phyloP scores from a whole-genome alignment of 208 protist genomes.

The Leishmania amazonensis region DNA sequence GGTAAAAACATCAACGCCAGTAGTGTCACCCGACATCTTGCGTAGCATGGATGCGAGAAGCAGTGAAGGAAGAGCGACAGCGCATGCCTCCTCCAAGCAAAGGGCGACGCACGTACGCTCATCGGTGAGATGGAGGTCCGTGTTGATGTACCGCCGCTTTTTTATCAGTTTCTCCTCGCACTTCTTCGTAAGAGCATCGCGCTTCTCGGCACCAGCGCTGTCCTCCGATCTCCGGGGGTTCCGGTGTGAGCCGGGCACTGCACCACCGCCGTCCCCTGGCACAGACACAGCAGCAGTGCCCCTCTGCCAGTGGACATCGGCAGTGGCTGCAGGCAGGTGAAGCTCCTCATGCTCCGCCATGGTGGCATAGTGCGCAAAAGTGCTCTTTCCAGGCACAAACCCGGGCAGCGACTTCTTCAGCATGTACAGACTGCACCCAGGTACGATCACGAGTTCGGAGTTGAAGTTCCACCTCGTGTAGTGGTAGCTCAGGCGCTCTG shows the following conservation, averaged over 20 bases:
- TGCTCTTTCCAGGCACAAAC: conserved; percentile 9
- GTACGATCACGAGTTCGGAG: not conserved
- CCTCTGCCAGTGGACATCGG: not conserved
- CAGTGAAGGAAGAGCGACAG: not conserved
- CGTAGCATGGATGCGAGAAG: not conserved
- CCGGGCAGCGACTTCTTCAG: conserved; percentile 1
- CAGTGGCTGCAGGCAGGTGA: not conserved
- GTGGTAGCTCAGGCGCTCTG: conserved; percentile 4
- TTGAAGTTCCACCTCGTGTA: conserved; percentile 1
- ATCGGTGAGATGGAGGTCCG: conserved; percentile 9
- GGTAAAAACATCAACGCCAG: no score
- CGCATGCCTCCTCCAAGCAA: not conserved
- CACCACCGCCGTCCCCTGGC: not conserved
- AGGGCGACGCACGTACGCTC: conserved; percentile 9
- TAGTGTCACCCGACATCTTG: not conserved
- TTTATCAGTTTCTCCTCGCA: not conserved
- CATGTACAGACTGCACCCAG: conserved; percentile 2
- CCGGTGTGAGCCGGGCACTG: no score
- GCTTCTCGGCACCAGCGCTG: not conserved
- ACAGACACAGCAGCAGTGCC: not conserved
- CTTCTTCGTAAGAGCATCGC: not conserved
- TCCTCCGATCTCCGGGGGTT: not conserved
- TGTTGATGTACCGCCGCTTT: not conserved
- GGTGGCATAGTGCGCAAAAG: not conserved
- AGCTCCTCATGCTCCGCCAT: conserved; percentile 1